A percentile compares a stretch with the other conserved stretches of the same genome.
phyloP scores from a whole-genome alignment of 83 land plant species.

The Picea mariana region DNA sequence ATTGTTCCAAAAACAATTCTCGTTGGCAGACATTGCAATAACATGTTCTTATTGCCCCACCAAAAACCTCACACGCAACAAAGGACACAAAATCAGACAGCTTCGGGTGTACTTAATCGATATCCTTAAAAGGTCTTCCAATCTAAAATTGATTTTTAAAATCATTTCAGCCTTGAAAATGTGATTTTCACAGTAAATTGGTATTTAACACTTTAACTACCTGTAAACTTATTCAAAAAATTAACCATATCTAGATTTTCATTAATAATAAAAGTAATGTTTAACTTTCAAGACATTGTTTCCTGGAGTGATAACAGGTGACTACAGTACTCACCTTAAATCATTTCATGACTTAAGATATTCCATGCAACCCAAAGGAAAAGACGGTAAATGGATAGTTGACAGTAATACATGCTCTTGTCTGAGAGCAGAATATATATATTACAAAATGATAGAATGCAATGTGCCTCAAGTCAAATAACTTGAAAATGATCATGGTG shows the following conservation, averaged over 20 bases:
- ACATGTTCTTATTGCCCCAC: background rate
- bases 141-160: background rate
- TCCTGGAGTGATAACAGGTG: background rate
- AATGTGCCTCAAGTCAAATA: background rate
- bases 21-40: too few relatives aligned
- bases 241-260: conserved; percentile 2
- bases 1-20: background rate
- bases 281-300: background rate
- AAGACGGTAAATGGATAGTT: background rate
- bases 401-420: background rate
- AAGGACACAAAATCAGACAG: background rate
- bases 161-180: background rate
- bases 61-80: background rate
- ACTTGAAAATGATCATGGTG: background rate
- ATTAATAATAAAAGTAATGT: background rate
- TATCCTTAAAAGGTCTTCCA: conserved; percentile 1
- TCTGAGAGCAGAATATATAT: background rate
- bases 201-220: background rate
- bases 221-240: background rate
- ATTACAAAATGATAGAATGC: background rate
- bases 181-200: background rate
- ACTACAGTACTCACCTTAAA: too few relatives aligned
- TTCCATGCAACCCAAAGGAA: conserved; percentile 3
- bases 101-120: background rate
- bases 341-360: background rate